Base-by-base conservation (phyloP, 345 rosid genomes). In the Salix dunnii region DNA sequence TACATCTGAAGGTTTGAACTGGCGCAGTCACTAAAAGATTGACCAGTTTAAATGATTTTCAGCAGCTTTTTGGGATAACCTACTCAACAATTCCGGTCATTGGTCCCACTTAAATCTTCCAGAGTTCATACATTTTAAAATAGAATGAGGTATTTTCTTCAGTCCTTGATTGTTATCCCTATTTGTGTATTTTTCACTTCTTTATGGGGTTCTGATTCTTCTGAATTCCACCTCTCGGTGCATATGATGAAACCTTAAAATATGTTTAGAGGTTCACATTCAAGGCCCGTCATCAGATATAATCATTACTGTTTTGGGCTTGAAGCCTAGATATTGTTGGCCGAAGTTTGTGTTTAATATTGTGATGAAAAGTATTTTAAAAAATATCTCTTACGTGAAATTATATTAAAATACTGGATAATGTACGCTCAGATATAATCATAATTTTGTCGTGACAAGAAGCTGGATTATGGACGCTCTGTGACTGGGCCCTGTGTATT, bases 81-180 rank as follows among this genome's bases (percentile, higher is more conserved):
- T 62, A 21, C 40, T 67, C 72, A 72, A 51, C 2, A 8, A 20
- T 51, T 51, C 60, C 23, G 7, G 60, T 51, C 23, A 2, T 51
- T 51, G 60, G 23, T 51, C 20, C 64, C 51, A 2, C 48, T 31
- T 42, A 3, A 38, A 25, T 42, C 20, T 73, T 13, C 42, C 23
- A n/a, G 23, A 46, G 11, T 27, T 70, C 40, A 18, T 21, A 31
- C 38, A 31, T 61, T 46, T 46, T 0, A 46, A 68, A 49, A 21
- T 25, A 12, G 38, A 1, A 30, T 60, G 62, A 76, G 79, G 79
- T 76, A 62, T 67, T 76, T n/a, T 51, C 60, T 51, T 20, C 60
- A 2, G 25, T 51, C 60, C 60, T 51, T n/a, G 6, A 51, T 51
- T 51, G 2, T 7, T 51, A 51, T 51, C 23, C 10, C 60, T 51